Evolutionary conservation across 805 yeast genomes (phyloP).

Genomic region (Yamadazyma scolyti): DNA sequence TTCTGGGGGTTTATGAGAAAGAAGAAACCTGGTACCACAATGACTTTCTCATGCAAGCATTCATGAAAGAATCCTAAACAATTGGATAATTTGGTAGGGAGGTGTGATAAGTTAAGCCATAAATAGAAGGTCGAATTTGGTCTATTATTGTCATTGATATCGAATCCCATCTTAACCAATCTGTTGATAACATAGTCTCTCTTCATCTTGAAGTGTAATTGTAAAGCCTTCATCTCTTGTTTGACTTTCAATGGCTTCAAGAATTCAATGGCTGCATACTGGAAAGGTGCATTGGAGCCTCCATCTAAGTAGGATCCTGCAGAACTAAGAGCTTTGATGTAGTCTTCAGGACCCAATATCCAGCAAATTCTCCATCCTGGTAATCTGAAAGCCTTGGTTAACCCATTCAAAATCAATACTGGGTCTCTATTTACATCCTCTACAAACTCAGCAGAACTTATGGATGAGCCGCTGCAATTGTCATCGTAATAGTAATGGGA

Average conservation of each 20-base stretch:
- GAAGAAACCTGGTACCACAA: slow-evolving; percentile 61
- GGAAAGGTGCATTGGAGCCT: slow-evolving; percentile 60
- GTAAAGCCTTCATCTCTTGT: slow-evolving; percentile 55
- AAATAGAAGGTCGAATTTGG: slow-evolving; percentile 60
- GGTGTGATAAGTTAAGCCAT: slow-evolving; percentile 54
- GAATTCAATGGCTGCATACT: slow-evolving; percentile 54
- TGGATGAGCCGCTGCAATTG: slow-evolving; percentile 48
- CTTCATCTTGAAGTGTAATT: slow-evolving; percentile 52
- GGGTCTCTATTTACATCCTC: slow-evolving; percentile 57
- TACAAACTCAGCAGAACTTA: slow-evolving; percentile 48
- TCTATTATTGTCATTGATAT: slow-evolving; percentile 35
- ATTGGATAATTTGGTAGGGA: slow-evolving; percentile 54
- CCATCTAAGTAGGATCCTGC: slow-evolving; percentile 62
- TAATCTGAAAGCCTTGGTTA: slow-evolving; percentile 57
- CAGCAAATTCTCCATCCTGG: slow-evolving; percentile 67
- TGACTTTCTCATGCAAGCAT: slow-evolving; percentile 55
- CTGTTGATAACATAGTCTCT: slow-evolving; percentile 52
- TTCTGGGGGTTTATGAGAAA: slow-evolving; percentile 56
- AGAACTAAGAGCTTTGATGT: slow-evolving; percentile 50
- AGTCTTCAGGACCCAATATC: slow-evolving; percentile 61
- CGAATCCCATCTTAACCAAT: slow-evolving; percentile 51
- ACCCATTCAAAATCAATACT: slow-evolving; percentile 56
- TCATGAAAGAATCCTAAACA: slow-evolving; percentile 64
- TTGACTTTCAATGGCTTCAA: slow-evolving; percentile 48
- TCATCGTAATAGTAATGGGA: slow-evolving; percentile 57